These are phyloP conservation scores for Schizothecium vesticola DNA, from an alignment of 495 filamentous ascomycete species.

Conservation along the genomic window DNA sequence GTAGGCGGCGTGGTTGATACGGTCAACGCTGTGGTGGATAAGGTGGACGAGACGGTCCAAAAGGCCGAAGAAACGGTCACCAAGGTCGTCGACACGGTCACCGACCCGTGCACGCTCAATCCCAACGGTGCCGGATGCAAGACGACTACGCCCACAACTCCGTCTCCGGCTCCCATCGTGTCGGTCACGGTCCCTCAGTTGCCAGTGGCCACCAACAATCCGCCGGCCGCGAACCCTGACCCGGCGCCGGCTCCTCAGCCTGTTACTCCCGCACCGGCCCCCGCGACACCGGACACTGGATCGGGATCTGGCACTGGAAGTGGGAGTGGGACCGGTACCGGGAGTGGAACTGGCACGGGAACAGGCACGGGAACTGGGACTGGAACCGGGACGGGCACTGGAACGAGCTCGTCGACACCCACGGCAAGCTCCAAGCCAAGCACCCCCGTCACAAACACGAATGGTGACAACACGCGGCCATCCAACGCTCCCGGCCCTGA, in stretches of 20 bases:
- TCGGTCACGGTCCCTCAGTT: background rate
- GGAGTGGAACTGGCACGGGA: constrained; percentile 4
- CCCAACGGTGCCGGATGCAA: background rate
- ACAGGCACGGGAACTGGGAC: background rate
- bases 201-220: background rate
- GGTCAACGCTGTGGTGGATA: background rate
- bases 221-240: background rate
- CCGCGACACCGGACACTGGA: background rate
- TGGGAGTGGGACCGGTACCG: constrained; percentile 5
- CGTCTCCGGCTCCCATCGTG: constrained; percentile 1
- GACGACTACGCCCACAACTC: constrained; percentile 3
- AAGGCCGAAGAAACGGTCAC: background rate
- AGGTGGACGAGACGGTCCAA: background rate
- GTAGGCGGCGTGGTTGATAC: background rate
- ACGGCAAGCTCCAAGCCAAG: background rate
- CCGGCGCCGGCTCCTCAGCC: background rate
- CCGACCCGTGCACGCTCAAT: background rate
- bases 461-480: background rate
- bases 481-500: background rate
- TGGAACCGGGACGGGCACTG: background rate
- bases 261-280: background rate
- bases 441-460: background rate
- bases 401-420: background rate
- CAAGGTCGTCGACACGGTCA: background rate
- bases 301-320: constrained; percentile 7